These are phyloP conservation scores for Linnemannia elongata DNA, from an alignment of 192 early-diverging fungal genomes.

Conservation along the genomic window DNA sequence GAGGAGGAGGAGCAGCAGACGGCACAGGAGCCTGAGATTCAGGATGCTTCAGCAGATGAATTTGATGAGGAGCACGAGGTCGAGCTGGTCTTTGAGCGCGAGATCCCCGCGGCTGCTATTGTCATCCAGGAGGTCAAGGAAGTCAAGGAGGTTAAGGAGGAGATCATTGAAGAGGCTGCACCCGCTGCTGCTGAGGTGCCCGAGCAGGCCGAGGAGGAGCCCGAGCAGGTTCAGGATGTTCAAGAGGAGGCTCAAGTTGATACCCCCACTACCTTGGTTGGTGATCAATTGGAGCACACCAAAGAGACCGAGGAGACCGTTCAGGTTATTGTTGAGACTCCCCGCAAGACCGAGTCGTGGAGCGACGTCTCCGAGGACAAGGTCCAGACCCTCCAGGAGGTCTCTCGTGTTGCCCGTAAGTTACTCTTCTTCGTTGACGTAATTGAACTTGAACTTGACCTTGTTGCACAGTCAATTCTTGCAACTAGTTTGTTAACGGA, in stretches of 20 bases:
- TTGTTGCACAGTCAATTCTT: neutral
- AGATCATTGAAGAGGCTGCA: neutral
- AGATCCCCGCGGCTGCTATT: neutral
- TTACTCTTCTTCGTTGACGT: neutral
- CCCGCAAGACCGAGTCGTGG: neutral
- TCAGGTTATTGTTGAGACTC: neutral
- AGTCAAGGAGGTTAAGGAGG: neutral
- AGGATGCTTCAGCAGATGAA: neutral
- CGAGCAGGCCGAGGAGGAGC: neutral
- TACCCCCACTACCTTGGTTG: slow-evolving; percentile 48
- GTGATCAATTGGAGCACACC: slow-evolving; percentile 26
- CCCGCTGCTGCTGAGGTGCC: neutral
- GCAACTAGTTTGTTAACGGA: neutral
- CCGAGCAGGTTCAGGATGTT: neutral
- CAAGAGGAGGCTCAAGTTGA: slow-evolving; percentile 19
- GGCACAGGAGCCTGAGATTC: neutral
- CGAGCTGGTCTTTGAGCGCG: slow-evolving; percentile 9
- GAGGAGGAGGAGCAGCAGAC: neutral
- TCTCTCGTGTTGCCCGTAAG: slow-evolving; percentile 53
- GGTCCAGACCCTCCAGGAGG: slow-evolving; percentile 47
- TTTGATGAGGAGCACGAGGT: slow-evolving; percentile 10
- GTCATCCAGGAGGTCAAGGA: neutral
- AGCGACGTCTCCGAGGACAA: slow-evolving; percentile 16
- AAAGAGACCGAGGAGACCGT: slow-evolving; percentile 22
- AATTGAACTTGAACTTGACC: neutral